A percentile compares a stretch with the other conserved stretches of the same genome.
Evolutionary conservation across 2,329 filamentous ascomycete genomes (phyloP).

Genomic region (Metarhizium humberi): DNA sequence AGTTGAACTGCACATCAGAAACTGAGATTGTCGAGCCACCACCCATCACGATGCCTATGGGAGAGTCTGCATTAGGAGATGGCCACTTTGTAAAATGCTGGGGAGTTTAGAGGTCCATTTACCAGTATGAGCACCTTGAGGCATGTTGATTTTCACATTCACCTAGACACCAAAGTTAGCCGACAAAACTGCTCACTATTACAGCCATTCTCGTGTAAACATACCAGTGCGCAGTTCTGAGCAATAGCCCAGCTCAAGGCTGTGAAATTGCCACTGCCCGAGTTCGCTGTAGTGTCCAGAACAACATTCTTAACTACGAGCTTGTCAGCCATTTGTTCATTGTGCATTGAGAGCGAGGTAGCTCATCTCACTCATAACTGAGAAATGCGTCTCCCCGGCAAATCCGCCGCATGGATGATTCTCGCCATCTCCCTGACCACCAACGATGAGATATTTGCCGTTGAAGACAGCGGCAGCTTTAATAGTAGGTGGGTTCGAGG

Average conservation of each 20-base stretch:
- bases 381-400: constrained; percentile 13
- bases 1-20: constrained; percentile 10
- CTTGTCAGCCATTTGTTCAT: background rate
- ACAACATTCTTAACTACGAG: constrained; percentile 11
- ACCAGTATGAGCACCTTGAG: constrained; percentile 10
- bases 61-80: too few relatives aligned
- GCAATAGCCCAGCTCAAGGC: constrained; percentile 12
- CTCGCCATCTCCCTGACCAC: constrained; percentile 9
- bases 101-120: background rate
- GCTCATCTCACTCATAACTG: constrained; percentile 8
- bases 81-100: too few relatives aligned
- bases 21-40: constrained; percentile 11
- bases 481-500: constrained; percentile 56
- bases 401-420: constrained; percentile 8
- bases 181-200: too few relatives aligned
- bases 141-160: constrained; percentile 31
- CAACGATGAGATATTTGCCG: constrained; percentile 30
- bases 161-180: constrained; percentile 2
- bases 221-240: constrained; percentile 12
- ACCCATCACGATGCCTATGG: constrained; percentile 4
- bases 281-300: constrained; percentile 10
- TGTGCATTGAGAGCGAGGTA: background rate
- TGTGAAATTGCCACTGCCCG: constrained; percentile 8
- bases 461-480: constrained; percentile 58
- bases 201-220: background rate